Evolutionary conservation across 2,329 filamentous ascomycete genomes (phyloP).

Genomic region (Hypoxylon sp.): DNA sequence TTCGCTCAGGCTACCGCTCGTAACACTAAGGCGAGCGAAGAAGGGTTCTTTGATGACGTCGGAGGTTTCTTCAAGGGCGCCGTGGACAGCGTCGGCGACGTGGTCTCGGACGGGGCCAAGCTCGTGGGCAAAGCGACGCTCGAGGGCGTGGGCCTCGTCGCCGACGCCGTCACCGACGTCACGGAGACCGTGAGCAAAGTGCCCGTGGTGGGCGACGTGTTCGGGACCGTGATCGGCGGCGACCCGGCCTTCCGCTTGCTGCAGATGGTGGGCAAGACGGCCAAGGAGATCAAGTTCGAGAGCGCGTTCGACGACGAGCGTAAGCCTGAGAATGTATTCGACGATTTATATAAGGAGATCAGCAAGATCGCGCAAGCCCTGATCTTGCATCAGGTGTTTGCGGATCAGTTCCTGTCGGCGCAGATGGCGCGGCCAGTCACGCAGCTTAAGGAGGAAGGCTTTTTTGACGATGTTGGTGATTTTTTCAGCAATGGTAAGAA

Average conservation of each 20-base stretch:
- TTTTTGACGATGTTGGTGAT: constrained; percentile 24
- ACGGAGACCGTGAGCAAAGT: constrained; percentile 2
- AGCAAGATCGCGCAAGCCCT: constrained; percentile 11
- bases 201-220: constrained; percentile 13
- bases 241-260: constrained; percentile 6
- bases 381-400: constrained; percentile 20
- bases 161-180: constrained; percentile 5
- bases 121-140: constrained; percentile 12
- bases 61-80: constrained; percentile 20
- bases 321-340: constrained; percentile 14
- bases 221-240: constrained; percentile 3
- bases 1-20: background rate
- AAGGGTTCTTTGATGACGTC: constrained; percentile 15
- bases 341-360: constrained; percentile 8
- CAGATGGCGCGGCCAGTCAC: constrained; percentile 18
- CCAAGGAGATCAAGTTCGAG: constrained; percentile 1
- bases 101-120: constrained; percentile 21
- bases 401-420: constrained; percentile 18
- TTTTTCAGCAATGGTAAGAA: constrained; percentile 19
- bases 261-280: background rate
- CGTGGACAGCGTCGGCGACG: constrained; percentile 14
- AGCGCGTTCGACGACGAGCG: constrained; percentile 12
- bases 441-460: constrained; percentile 23
- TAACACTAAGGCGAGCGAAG: background rate
- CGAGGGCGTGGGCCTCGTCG: background rate